phyloP scores from a whole-genome alignment of 345 rosid genomes.

The Aethionema arabicum region DNA sequence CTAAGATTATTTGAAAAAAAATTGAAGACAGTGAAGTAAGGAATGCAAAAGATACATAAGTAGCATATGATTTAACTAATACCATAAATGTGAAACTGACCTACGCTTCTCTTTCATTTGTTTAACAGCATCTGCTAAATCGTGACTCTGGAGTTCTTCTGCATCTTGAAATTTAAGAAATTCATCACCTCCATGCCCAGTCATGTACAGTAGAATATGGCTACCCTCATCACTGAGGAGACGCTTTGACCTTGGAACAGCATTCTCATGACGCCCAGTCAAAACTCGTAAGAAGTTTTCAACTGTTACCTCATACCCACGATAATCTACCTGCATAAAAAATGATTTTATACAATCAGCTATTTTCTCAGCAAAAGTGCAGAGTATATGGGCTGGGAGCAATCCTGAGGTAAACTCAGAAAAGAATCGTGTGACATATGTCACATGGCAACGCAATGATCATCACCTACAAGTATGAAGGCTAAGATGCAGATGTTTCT shows the following conservation, averaged over 20 bases:
- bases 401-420: neutral
- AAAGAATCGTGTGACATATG: neutral
- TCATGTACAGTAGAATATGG: slow-evolving; percentile 95
- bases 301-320: slow-evolving; percentile 96
- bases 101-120: slow-evolving; percentile 98
- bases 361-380: neutral
- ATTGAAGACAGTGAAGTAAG: neutral
- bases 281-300: slow-evolving; percentile 89
- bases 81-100: slow-evolving; percentile 38
- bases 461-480: neutral
- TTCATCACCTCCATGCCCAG: slow-evolving; percentile 98
- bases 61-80: slow-evolving; percentile 14
- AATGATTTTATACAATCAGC: slow-evolving; percentile 36
- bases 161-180: slow-evolving; percentile 96
- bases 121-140: slow-evolving; percentile 97
- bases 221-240: slow-evolving; percentile 98
- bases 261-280: slow-evolving; percentile 84
- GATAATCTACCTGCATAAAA: slow-evolving; percentile 84
- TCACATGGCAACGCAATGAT: neutral
- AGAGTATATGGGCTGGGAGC: neutral
- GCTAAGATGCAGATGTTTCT: slow-evolving; percentile 3
- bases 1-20: slow-evolving; percentile 7
- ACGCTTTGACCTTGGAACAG: slow-evolving; percentile 99
- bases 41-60: slow-evolving; percentile 19
- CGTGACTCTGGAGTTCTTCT: slow-evolving; percentile 98